Evolutionary conservation across 75 land plant genomes (phyloP).

Genomic region (Selaginella moellendorffii): DNA sequence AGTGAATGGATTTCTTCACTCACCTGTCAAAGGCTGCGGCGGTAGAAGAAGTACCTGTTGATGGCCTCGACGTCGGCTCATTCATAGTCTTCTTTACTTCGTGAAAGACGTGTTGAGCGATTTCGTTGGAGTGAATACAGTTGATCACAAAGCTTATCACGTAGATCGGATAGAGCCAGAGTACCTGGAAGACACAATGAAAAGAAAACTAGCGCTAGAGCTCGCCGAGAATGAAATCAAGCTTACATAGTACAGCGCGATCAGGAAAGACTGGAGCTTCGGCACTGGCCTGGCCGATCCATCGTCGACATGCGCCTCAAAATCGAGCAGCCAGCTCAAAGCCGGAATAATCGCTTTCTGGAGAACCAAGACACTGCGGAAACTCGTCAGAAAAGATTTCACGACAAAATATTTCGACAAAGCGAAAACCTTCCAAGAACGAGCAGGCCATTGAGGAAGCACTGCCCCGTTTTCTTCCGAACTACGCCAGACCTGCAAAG

Average conservation of each 20-base stretch:
- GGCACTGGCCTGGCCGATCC: background rate
- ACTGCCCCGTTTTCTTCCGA: slow-evolving; percentile 60
- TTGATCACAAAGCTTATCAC: slow-evolving; percentile 62
- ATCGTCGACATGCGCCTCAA: background rate
- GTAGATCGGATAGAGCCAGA: slow-evolving; percentile 86
- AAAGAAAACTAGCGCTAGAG: background rate
- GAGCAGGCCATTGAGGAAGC: slow-evolving; percentile 77
- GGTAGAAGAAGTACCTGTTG: background rate
- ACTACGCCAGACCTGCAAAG: slow-evolving; percentile 48
- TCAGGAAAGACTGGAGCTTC: slow-evolving; percentile 4
- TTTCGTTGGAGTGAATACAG: slow-evolving; percentile 80
- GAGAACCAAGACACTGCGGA: slow-evolving; percentile 16
- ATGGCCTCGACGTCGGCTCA: background rate
- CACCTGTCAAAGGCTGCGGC: slow-evolving; percentile 2
- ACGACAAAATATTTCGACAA: background rate
- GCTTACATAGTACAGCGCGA: slow-evolving; percentile 19
- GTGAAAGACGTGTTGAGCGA: slow-evolving; percentile 57
- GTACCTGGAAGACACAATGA: slow-evolving; percentile 29
- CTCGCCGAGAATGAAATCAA: background rate
- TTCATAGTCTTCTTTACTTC: slow-evolving; percentile 11
- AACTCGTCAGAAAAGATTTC: background rate
- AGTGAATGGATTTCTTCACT: slow-evolving; percentile 8
- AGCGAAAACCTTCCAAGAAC: slow-evolving; percentile 65
- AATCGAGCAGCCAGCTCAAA: slow-evolving; percentile 16
- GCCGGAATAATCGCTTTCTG: slow-evolving; percentile 15